Conservation (phyloP, 257 asterid species). For the Thymus mandschuricus region DNA sequence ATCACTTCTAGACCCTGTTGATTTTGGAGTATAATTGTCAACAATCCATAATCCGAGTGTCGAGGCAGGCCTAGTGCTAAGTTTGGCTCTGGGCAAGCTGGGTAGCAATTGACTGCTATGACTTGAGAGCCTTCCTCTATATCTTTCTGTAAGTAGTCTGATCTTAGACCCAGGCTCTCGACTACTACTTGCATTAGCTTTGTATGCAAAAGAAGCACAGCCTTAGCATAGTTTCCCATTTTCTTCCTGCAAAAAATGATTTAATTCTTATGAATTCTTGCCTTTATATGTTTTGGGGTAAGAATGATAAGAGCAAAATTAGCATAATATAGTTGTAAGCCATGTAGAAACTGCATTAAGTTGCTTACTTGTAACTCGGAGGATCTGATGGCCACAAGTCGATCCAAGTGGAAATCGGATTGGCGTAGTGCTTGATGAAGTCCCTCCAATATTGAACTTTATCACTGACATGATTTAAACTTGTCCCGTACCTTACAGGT, state of each 20-base stretch:
- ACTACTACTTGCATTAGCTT: constrained; percentile 46
- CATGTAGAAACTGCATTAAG: not conserved
- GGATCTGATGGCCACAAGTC: constrained; percentile 74
- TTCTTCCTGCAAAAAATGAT: constrained; percentile 42
- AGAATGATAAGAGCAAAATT: constrained; percentile 2
- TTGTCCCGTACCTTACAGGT: constrained; percentile 71
- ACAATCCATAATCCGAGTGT: constrained; percentile 58
- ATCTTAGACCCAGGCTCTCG: constrained; percentile 55
- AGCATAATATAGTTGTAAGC: constrained; percentile 13
- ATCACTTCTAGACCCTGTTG: constrained; percentile 54
- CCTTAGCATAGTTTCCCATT: constrained; percentile 62
- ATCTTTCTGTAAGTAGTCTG: constrained; percentile 51
- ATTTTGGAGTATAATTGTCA: constrained; percentile 56
- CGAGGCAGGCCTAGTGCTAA: constrained; percentile 67
- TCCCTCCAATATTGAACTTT: constrained; percentile 68
- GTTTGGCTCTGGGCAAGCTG: constrained; percentile 66
- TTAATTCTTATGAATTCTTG: not conserved
- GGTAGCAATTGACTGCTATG: constrained; percentile 61
- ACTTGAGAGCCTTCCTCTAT: constrained; percentile 55
- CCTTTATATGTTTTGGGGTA: not conserved
- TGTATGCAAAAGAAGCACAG: constrained; percentile 45
- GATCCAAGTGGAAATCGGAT: constrained; percentile 71
- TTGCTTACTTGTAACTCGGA: constrained; percentile 54
- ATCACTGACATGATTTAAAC: constrained; percentile 56
- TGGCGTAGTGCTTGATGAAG: constrained; percentile 66